Evolutionary conservation across 495 filamentous ascomycete genomes (phyloP).

Genomic region (Penicillium ochrochloron): DNA sequence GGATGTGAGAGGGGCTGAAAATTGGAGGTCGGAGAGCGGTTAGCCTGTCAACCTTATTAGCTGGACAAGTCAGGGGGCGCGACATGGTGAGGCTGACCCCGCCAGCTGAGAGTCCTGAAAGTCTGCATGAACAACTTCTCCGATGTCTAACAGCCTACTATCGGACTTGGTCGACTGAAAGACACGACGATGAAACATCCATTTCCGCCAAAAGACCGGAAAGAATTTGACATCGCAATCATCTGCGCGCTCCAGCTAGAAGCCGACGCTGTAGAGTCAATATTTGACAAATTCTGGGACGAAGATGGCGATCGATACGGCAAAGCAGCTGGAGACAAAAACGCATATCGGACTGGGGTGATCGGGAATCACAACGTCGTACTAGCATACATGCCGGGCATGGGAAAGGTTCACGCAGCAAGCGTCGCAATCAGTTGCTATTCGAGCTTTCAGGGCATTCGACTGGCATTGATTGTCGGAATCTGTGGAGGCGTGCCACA

Average conservation of each 20-base stretch:
- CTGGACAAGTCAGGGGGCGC: not conserved
- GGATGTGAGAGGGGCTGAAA: not conserved
- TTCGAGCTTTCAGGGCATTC: not conserved
- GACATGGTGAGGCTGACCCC: constrained; percentile 6
- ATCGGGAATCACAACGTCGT: constrained; percentile 37
- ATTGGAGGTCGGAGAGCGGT: not conserved
- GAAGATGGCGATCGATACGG: constrained; percentile 1
- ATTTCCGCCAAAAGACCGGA: constrained; percentile 5
- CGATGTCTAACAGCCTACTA: not conserved
- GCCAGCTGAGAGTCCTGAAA: not conserved
- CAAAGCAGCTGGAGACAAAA: constrained; percentile 19
- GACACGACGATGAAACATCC: too few relatives aligned
- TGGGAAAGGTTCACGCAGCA: constrained; percentile 26
- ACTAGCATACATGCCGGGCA: constrained; percentile 26
- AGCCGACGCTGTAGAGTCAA: constrained; percentile 19
- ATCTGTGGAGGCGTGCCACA: constrained; percentile 6
- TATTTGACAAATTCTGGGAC: constrained; percentile 25
- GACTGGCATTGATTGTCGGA: constrained; percentile 3
- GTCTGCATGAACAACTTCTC: not conserved
- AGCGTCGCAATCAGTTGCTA: constrained; percentile 11
- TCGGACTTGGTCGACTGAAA: not conserved
- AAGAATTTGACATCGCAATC: constrained; percentile 20
- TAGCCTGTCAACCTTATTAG: not conserved
- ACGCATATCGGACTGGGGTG: constrained; percentile 32
- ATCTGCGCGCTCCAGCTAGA: constrained; percentile 24